A percentile compares a stretch with the other conserved stretches of the same genome.
These are phyloP conservation scores for Phoma sp. DNA, from an alignment of 2,329 filamentous ascomycete species.

Conservation along the genomic window DNA sequence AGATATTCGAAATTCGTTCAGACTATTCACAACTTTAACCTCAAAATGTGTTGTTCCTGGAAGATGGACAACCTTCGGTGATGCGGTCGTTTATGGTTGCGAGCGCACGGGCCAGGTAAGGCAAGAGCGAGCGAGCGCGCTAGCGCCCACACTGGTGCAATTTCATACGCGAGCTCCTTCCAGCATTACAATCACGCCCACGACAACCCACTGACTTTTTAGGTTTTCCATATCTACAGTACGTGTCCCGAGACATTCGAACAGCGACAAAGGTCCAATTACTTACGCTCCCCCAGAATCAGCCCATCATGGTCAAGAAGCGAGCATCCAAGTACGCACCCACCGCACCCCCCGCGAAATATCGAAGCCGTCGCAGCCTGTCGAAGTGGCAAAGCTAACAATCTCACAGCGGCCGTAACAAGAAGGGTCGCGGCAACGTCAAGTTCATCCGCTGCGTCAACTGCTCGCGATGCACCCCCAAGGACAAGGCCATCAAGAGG, in stretches of 20 bases:
- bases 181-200: conserved; percentile 41
- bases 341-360: conserved; percentile 19
- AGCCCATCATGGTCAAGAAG: conserved; percentile 77
- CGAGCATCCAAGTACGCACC: conserved; percentile 72
- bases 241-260: conserved; percentile 23
- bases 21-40: no score
- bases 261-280: not conserved
- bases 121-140: not conserved
- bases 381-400: conserved; percentile 45
- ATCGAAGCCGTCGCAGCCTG: conserved; percentile 14
- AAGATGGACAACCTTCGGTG: not conserved
- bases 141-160: conserved; percentile 6
- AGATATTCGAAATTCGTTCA: no score
- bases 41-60: no score
- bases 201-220: conserved; percentile 45
- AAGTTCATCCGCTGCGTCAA: conserved; percentile 97
- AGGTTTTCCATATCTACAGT: conserved; percentile 47
- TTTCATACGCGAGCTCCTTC: conserved; percentile 5
- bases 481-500: conserved; percentile 99
- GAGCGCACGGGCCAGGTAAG: no score
- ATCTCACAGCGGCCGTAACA: conserved; percentile 86
- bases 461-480: conserved; percentile 85
- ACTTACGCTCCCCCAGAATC: conserved; percentile 50
- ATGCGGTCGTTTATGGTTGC: no score
- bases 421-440: conserved; percentile 99